Percentiles rank a stretch among this genome's conserved stretches.
Evolutionary conservation across 257 asterid species (phyloP).

Genomic region (Gardenia jasminoides): DNA sequence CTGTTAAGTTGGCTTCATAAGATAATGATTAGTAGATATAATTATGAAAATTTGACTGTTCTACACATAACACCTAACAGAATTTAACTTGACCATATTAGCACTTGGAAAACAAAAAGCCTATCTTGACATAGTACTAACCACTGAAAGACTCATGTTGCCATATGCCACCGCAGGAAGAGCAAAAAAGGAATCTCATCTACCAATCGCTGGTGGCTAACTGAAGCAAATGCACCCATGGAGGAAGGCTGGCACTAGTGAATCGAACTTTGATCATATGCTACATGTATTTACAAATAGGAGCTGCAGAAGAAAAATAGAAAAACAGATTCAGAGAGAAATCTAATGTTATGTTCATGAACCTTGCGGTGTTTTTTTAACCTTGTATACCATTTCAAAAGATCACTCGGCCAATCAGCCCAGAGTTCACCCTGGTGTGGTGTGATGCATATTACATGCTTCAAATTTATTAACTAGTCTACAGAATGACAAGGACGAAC

Average conservation of each 20-base stretch:
- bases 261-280: constrained; percentile 1
- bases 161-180: not conserved
- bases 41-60: not conserved
- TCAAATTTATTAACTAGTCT: not conserved
- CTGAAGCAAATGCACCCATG: not conserved
- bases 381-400: constrained; percentile 5
- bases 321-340: not conserved
- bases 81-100: not conserved
- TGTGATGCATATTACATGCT: not conserved
- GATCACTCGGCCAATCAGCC: not conserved
- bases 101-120: not conserved
- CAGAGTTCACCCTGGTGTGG: not conserved
- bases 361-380: not conserved
- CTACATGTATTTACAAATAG: constrained; percentile 3
- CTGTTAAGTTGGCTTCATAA: not conserved
- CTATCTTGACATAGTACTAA: not conserved
- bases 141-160: not conserved
- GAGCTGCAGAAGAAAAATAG: not conserved
- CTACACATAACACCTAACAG: not conserved
- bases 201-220: not conserved
- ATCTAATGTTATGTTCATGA: not conserved
- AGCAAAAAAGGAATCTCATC: constrained; percentile 8
- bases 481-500: constrained; percentile 3
- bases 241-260: not conserved
- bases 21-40: not conserved